Percentiles rank a stretch among this genome's conserved stretches.
These are phyloP conservation scores for Pestalotiopsis sp. DNA, from an alignment of 2,329 filamentous ascomycete species.

Conservation along the genomic window DNA sequence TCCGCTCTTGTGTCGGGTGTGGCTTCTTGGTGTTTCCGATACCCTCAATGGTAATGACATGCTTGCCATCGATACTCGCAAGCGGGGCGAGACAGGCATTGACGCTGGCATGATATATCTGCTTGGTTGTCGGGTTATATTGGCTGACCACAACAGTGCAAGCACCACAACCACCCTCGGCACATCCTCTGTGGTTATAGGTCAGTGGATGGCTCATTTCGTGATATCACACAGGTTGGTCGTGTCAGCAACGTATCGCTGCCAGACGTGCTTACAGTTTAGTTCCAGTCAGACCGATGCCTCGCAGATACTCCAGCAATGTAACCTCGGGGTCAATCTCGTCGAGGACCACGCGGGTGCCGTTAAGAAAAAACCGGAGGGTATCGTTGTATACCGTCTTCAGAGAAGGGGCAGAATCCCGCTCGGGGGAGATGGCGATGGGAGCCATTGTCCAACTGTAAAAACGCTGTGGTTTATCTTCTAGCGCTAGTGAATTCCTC, in stretches of 20 bases:
- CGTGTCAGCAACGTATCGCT: background rate
- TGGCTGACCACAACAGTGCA: constrained; percentile 96
- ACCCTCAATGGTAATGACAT: constrained; percentile 96
- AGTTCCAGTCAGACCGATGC: constrained; percentile 91
- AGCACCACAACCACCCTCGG: constrained; percentile 94
- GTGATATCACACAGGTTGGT: background rate
- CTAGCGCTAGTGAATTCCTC: background rate
- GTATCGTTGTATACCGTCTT: constrained; percentile 85
- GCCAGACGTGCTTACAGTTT: constrained; percentile 65
- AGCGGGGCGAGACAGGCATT: constrained; percentile 95
- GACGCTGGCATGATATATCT: constrained; percentile 94
- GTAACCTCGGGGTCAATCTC: constrained; percentile 90
- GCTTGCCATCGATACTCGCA: constrained; percentile 92
- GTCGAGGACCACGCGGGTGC: constrained; percentile 84
- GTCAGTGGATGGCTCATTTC: background rate
- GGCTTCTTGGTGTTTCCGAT: constrained; percentile 87
- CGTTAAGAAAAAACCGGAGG: constrained; percentile 91
- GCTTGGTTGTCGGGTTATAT: constrained; percentile 87
- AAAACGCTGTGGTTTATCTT: background rate
- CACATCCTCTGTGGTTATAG: constrained; percentile 67
- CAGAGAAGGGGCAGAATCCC: constrained; percentile 52
- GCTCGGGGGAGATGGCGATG: constrained; percentile 54
- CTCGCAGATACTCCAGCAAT: constrained; percentile 88
- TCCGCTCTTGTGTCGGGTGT: constrained; percentile 87
- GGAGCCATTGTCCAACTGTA: constrained; percentile 54